A percentile compares a stretch with the other conserved stretches of the same genome.
Conservation (phyloP, 2,329 filamentous ascomycete species). For the Penicillium sp. region DNA sequence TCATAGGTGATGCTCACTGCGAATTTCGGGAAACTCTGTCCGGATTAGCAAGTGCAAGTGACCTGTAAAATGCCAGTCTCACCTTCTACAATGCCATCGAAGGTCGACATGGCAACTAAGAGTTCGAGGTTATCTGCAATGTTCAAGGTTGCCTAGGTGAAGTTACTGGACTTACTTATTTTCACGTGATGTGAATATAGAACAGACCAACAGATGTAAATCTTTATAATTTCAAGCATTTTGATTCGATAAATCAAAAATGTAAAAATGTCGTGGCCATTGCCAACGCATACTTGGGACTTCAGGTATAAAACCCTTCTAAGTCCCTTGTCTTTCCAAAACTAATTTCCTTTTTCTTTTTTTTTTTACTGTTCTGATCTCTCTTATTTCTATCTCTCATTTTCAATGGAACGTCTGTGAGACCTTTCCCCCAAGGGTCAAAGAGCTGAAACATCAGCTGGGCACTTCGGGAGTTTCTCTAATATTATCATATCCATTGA, state of each 20-base stretch:
- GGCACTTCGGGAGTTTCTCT: slow-evolving; percentile 4
- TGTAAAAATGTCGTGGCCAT: background rate
- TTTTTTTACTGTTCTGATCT: background rate
- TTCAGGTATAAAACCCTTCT: background rate
- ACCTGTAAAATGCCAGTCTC: background rate
- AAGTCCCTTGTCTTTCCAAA: background rate
- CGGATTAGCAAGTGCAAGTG: background rate
- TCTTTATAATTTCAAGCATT: background rate
- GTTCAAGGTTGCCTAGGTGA: background rate
- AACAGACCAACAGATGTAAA: background rate
- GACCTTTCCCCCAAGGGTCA: slow-evolving; percentile 11
- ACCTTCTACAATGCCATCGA: slow-evolving; percentile 33
- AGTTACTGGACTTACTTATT: background rate
- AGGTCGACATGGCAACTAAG: slow-evolving; percentile 31
- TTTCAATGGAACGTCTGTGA: slow-evolving; percentile 9
- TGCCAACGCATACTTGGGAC: slow-evolving; percentile 4
- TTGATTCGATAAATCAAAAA: slow-evolving; percentile 1
- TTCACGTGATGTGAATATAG: slow-evolving; percentile 5
- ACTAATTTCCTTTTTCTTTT: background rate
- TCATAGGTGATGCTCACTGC: slow-evolving; percentile 48
- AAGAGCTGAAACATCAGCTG: slow-evolving; percentile 11
- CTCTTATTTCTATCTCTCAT: background rate
- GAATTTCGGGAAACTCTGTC: slow-evolving; percentile 73
- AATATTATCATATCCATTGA: background rate
- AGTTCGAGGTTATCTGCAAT: background rate